These are phyloP conservation scores for Mycena filopes DNA, from an alignment of 768 basidiomycete genomes.

Conservation along the genomic window DNA sequence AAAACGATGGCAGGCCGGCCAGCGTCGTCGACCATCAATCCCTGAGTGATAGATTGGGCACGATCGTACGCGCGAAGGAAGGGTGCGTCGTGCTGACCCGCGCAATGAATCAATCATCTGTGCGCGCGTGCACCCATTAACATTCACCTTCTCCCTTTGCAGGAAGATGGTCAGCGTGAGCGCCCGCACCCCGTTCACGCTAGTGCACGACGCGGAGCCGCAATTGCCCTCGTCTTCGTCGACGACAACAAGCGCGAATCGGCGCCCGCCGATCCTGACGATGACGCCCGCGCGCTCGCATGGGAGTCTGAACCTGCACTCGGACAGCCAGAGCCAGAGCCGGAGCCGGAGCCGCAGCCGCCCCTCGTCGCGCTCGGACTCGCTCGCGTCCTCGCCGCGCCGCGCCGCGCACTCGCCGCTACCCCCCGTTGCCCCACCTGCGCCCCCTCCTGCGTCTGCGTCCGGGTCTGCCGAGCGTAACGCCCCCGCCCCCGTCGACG, in stretches of 20 bases:
- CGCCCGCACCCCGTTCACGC: slow-evolving; percentile 22
- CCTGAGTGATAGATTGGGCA: slow-evolving; percentile 19
- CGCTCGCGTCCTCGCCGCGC: slow-evolving; percentile 15
- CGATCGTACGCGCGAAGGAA: slow-evolving; percentile 27
- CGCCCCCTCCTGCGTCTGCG: not conserved
- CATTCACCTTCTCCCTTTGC: too few species aligned
- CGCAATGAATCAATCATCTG: not conserved
- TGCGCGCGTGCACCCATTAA: not conserved
- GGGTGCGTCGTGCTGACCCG: slow-evolving; percentile 20
- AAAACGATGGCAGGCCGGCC: slow-evolving; percentile 1
- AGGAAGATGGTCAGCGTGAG: slow-evolving; percentile 31
- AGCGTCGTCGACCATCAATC: slow-evolving; percentile 19
- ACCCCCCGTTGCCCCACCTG: not conserved
- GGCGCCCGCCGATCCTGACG: slow-evolving; percentile 24
- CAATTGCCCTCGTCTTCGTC: not conserved
- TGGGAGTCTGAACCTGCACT: slow-evolving; percentile 1
- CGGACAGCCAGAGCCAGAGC: too few species aligned
- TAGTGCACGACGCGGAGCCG: slow-evolving; percentile 18
- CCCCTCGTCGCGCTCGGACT: slow-evolving; percentile 5
- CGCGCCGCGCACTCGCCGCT: slow-evolving; percentile 1
- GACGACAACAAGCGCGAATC: not conserved
- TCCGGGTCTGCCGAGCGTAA: not conserved
- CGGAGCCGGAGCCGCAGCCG: too few species aligned
- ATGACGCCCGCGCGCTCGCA: slow-evolving; percentile 28
- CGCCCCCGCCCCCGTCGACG: not conserved